Conservation (phyloP, 2,329 filamentous ascomycete species). For the Sarocladium kiliense region DNA sequence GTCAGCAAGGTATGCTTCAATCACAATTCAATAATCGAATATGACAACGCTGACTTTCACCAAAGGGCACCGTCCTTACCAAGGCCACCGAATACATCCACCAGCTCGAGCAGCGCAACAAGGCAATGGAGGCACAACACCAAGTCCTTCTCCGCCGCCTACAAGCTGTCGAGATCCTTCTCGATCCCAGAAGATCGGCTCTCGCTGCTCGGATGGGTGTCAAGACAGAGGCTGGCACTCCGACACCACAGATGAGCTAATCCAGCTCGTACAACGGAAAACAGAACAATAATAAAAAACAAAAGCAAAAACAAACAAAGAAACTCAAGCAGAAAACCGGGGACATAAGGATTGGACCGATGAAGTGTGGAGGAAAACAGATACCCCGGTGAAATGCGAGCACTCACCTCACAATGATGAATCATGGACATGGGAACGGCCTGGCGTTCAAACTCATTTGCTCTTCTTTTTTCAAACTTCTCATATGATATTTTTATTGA, state of each 20-base stretch:
- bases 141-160: conserved; percentile 1
- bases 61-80: conserved; percentile 63
- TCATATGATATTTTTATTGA: neutral
- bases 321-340: neutral
- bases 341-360: neutral
- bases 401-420: neutral
- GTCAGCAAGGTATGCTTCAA: conserved; percentile 64
- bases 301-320: neutral
- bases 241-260: neutral
- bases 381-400: conserved; percentile 6
- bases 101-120: conserved; percentile 29
- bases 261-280: neutral
- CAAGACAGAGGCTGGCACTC: neutral
- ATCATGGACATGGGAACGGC: neutral
- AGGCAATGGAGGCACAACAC: conserved; percentile 6
- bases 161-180: conserved; percentile 8
- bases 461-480: neutral
- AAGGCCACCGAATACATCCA: conserved; percentile 33
- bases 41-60: conserved; percentile 27
- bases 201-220: conserved; percentile 3
- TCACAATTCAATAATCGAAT: conserved; percentile 71
- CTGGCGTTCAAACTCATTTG: neutral
- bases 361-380: neutral
- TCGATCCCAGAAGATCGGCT: neutral
- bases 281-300: neutral